phyloP scores from a whole-genome alignment of 2,329 filamentous ascomycete genomes.

The Neonectria coccinea region DNA sequence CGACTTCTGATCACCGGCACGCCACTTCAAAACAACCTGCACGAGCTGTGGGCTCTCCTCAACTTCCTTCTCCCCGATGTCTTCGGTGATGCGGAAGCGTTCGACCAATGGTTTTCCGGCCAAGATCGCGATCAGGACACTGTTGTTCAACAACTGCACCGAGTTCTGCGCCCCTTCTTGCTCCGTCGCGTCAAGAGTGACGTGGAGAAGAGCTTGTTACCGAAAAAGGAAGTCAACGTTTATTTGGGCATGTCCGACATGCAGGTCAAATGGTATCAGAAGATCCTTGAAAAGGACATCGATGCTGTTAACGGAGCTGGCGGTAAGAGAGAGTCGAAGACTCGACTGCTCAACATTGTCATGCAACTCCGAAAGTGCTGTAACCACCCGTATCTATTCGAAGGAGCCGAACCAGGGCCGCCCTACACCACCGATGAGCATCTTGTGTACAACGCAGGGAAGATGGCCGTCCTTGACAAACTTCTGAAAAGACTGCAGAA shows the following conservation, averaged over 20 bases:
- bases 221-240: slow-evolving; percentile 97
- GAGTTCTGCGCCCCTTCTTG: slow-evolving; percentile 91
- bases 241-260: slow-evolving; percentile 99
- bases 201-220: slow-evolving; percentile 96
- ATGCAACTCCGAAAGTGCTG: slow-evolving; percentile 99
- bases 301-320: slow-evolving; percentile 97
- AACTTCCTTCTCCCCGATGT: slow-evolving; percentile 99
- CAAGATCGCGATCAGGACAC: slow-evolving; percentile 93
- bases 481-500: slow-evolving; percentile 84
- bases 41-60: slow-evolving; percentile 96
- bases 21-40: slow-evolving; percentile 95
- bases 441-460: slow-evolving; percentile 90
- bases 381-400: slow-evolving; percentile 98
- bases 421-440: slow-evolving; percentile 99
- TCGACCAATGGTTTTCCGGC: slow-evolving; percentile 97
- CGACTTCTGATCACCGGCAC: slow-evolving; percentile 96
- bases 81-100: slow-evolving; percentile 95
- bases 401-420: slow-evolving; percentile 95
- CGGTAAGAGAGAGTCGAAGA: slow-evolving; percentile 98
- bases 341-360: slow-evolving; percentile 95
- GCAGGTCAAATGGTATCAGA: slow-evolving; percentile 99
- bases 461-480: slow-evolving; percentile 97
- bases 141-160: slow-evolving; percentile 94
- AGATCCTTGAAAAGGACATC: slow-evolving; percentile 98
- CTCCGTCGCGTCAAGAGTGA: slow-evolving; percentile 96